Conservation (phyloP, 306 rosid species). For the Rosa chinensis region DNA sequence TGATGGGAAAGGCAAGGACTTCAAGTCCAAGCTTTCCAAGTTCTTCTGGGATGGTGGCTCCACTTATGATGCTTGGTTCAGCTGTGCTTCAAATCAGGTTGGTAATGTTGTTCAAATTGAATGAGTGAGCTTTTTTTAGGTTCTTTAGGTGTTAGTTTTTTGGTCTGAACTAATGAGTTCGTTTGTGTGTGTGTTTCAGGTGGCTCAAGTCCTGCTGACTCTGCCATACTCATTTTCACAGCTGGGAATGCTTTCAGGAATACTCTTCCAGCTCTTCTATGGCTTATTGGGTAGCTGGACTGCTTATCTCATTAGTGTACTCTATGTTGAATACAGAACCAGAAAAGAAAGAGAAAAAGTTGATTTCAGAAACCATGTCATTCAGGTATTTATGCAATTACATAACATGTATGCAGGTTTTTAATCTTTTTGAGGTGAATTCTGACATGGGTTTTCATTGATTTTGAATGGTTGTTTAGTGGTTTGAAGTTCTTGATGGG, state of each 20-base stretch:
- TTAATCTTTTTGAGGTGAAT: background rate
- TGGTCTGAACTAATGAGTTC: background rate
- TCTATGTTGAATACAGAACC: constrained; percentile 91
- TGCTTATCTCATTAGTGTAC: constrained; percentile 88
- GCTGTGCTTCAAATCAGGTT: constrained; percentile 99
- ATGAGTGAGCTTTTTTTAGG: background rate
- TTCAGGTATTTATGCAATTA: constrained; percentile 45
- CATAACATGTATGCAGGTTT: background rate
- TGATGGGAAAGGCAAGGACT: constrained; percentile 57
- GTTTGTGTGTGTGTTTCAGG: constrained; percentile 42
- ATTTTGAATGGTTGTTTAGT: constrained; percentile 32
- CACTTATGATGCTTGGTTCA: constrained; percentile 97
- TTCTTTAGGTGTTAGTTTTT: background rate
- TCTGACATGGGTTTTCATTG: constrained; percentile 30
- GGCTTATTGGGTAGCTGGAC: constrained; percentile 98
- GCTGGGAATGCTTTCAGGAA: constrained; percentile 91
- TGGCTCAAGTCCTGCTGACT: constrained; percentile 96
- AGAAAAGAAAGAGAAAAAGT: constrained; percentile 93
- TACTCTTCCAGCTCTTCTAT: constrained; percentile 85
- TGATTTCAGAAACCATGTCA: constrained; percentile 95
- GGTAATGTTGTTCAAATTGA: background rate
- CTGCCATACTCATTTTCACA: constrained; percentile 96
- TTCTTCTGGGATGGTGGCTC: constrained; percentile 98
- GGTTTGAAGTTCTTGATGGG: constrained; percentile 99
- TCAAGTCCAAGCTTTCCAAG: constrained; percentile 59